Conservation (phyloP, 2,329 filamentous ascomycete species). For the Aaosphaeria arxii region DNA sequence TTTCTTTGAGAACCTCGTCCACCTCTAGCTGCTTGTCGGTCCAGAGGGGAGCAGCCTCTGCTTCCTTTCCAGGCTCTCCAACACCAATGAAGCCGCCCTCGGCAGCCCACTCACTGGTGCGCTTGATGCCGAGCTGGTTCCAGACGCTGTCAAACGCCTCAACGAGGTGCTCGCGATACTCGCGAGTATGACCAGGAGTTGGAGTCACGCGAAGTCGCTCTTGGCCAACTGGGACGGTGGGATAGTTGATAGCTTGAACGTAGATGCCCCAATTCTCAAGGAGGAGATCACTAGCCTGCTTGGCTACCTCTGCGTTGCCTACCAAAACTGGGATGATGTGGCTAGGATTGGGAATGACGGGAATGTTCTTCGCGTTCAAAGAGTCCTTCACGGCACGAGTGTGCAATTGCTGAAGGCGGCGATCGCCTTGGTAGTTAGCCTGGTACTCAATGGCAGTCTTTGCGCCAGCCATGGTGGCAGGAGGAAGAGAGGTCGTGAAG, state of each 20-base stretch:
- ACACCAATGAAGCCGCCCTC: slow-evolving; percentile 95
- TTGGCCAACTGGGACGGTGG: slow-evolving; percentile 96
- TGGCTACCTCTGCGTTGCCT: slow-evolving; percentile 89
- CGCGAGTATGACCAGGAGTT: slow-evolving; percentile 84
- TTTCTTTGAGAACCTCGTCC: slow-evolving; percentile 51
- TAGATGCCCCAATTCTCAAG: slow-evolving; percentile 90
- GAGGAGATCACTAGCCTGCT: slow-evolving; percentile 87
- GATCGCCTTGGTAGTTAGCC: slow-evolving; percentile 78
- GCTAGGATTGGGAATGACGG: slow-evolving; percentile 95
- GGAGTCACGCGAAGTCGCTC: slow-evolving; percentile 94
- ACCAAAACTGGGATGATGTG: slow-evolving; percentile 95
- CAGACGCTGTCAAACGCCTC: slow-evolving; percentile 83
- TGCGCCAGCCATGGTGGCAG: slow-evolving; percentile 94
- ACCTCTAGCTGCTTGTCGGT: slow-evolving; percentile 84
- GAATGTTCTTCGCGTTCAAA: slow-evolving; percentile 76
- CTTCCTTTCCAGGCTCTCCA: slow-evolving; percentile 63
- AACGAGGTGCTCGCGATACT: slow-evolving; percentile 82
- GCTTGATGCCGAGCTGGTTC: slow-evolving; percentile 83
- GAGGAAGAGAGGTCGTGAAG: slow-evolving; percentile 95
- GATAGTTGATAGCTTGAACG: slow-evolving; percentile 98
- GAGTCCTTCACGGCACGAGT: slow-evolving; percentile 91
- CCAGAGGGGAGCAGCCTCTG: slow-evolving; percentile 74
- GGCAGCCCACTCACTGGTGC: slow-evolving; percentile 86
- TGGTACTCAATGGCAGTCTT: slow-evolving; percentile 92
- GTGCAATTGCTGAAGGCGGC: slow-evolving; percentile 90